A percentile compares a stretch with the other conserved stretches of the same genome.
Evolutionary conservation across 129 eudicot genomes (phyloP).

Genomic region (Mikania micrantha): DNA sequence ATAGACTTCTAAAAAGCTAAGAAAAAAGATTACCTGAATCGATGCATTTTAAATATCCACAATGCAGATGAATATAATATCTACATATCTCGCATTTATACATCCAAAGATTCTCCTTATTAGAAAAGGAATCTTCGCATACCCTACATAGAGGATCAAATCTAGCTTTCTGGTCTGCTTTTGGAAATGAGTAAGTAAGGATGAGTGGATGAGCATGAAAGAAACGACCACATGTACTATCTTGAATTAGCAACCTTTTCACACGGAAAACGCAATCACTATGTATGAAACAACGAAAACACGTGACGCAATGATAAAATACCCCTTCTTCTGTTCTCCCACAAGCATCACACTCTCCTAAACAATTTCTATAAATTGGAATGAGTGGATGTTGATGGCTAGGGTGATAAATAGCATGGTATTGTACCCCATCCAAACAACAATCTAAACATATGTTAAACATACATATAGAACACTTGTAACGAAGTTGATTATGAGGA

Average conservation of each 20-base stretch:
- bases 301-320: conserved; percentile 17
- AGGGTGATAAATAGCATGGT: not conserved
- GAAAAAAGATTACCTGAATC: not conserved
- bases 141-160: not conserved
- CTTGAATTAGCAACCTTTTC: not conserved
- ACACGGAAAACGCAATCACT: not conserved
- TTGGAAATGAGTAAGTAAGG: not conserved
- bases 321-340: not conserved
- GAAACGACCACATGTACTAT: not conserved
- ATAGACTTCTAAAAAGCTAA: too few relatives aligned
- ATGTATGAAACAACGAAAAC: not conserved
- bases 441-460: not conserved
- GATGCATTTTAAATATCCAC: not conserved
- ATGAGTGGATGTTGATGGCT: conserved; percentile 1
- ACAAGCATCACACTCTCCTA: conserved; percentile 19
- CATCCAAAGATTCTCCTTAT: not conserved
- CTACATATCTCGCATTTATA: not conserved
- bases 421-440: not conserved
- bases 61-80: not conserved
- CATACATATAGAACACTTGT: not conserved
- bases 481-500: not conserved
- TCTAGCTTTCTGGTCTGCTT: not conserved
- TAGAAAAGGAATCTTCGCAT: not conserved
- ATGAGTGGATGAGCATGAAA: not conserved
- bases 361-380: not conserved